Base-by-base conservation (phyloP, 805 yeast genomes). In the Spathaspora sp. region DNA sequence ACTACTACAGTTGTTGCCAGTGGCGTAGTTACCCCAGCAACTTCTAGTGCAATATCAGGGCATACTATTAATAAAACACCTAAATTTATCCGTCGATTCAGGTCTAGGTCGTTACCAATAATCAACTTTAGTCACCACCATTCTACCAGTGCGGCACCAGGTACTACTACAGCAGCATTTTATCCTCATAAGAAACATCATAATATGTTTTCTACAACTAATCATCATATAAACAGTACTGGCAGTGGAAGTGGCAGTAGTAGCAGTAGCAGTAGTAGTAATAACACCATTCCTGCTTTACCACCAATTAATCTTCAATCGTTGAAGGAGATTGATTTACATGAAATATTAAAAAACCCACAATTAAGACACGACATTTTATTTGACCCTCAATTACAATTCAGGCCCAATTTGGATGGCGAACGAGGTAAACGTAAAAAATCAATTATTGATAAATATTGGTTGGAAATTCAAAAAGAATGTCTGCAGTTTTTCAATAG, bases 281-380 rank as follows among this genome's bases (percentile, higher is more conserved):
- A 12, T 10, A 12, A 26, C 53, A 50, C 60, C 44, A 57, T 67
- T 18, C 77, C 85, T 2, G 79, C 83, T 5, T 66, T 85, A 47
- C 97, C 97, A 3, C 97, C 97, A 1, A 89, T 89, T 46, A 88
- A 87, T 68, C 70, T 89, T 47, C 91, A 85, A 62, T 83, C 90
- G 31, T 76, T 92, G 57, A 83, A 86, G 59, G 97, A 90, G 65
- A 87, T 92, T 52, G 97, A 92, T 62, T 70, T 92, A 45, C 87
- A 87, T 55, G 96, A 90, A 63, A 92, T 93, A 49, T 76, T 92
- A 58, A 89, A 88, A 63, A 92, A 92, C 68, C 97, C 97, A 3
- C 97, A 90, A 66, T 74, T 92, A 51, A 80, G 98, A 56, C 98
- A 92, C 67, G 98, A 93, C 66, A 89, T 93, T 49, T 77, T 90